Evolutionary conservation across 2,329 filamentous ascomycete species (phyloP).

Genomic region (Phyllosticta citribraziliensis): DNA sequence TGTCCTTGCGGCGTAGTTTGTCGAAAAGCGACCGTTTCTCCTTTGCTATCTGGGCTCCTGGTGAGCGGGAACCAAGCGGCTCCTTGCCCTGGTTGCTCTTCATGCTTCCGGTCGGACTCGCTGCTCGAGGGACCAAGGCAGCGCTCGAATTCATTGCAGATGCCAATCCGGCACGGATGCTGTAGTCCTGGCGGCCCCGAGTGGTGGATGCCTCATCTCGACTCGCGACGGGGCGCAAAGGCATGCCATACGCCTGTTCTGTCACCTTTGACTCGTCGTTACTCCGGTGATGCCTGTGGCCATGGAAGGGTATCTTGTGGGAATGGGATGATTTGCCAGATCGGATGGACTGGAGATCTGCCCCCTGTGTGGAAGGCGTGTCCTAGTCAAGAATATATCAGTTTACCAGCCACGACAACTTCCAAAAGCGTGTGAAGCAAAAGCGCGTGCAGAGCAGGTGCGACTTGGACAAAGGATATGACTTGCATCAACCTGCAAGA

Average conservation of each 20-base stretch:
- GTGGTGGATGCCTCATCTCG: slow-evolving; percentile 60
- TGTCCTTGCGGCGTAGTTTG: slow-evolving; percentile 42
- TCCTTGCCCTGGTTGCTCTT: slow-evolving; percentile 44
- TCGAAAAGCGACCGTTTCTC: slow-evolving; percentile 43
- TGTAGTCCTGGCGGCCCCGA: slow-evolving; percentile 28
- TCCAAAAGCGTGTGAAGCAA: not conserved
- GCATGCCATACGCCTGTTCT: slow-evolving; percentile 31
- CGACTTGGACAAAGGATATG: not conserved
- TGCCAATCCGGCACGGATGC: slow-evolving; percentile 39
- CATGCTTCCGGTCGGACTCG: slow-evolving; percentile 73
- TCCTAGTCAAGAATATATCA: slow-evolving; percentile 1
- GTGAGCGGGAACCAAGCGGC: slow-evolving; percentile 43
- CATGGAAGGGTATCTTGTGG: slow-evolving; percentile 54
- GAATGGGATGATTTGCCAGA: slow-evolving; percentile 47
- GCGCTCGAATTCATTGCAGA: slow-evolving; percentile 42
- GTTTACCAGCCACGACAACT: not conserved
- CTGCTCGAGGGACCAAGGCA: slow-evolving; percentile 51
- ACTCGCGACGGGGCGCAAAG: slow-evolving; percentile 62
- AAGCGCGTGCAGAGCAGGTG: not conserved
- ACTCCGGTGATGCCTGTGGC: slow-evolving; percentile 58
- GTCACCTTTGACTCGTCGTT: slow-evolving; percentile 45
- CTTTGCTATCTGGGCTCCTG: slow-evolving; percentile 36
- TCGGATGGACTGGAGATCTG: slow-evolving; percentile 25
- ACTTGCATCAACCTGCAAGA: not conserved
- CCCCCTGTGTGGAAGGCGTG: slow-evolving; percentile 11